Base-by-base conservation (phyloP, 2,329 filamentous ascomycete genomes). In the Xylaria multiplex region DNA sequence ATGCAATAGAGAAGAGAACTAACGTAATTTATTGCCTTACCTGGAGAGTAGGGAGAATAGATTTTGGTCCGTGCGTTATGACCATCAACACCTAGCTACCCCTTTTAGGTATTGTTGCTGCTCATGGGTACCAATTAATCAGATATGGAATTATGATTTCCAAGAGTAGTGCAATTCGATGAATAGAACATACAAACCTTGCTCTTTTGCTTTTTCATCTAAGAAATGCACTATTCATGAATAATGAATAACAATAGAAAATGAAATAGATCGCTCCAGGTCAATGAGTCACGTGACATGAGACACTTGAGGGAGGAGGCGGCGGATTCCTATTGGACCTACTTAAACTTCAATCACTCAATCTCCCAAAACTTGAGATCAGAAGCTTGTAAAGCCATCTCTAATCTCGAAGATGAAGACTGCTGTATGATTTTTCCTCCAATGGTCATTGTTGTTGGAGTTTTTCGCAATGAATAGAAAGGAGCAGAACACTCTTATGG, bases 401-500 rank as follows among this genome's bases (percentile, higher is more conserved):
- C 52, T 35, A 45, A n/a, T 32, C 19, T 11, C 48, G 27, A 50
- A 37, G 37, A 46, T 37, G 64, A 59, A 43, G 48, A 37, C 37
- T 14, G 22, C 27, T 50, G 27, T 30, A 19, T 46, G 22, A 35
- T 22, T 19, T 40, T 11, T 40, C 2, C 2, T 14, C 6, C n/a
- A 11, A 37, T 19, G 19, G 22, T 32, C 42, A 9, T 67, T 22
- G 22, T 40, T 40, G 19, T 58, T 50, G 55, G 52, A 45, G 14
- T 3, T 49, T 48, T 57, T 35, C 46, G 71, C 61, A 9, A 75
- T 75, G 73, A 75, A 74, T 64, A 59, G 71, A 64, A 73, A 66
- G 50, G 71, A 76, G n/a, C 68, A 70, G 49, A 70, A 71, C 13
- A 74, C 57, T 24, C 65, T 76, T n/a, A 59, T 75, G 65, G 74